These are phyloP conservation scores for Adiantum capillusveneris DNA, from an alignment of 75 land plant genomes.

Conservation along the genomic window DNA sequence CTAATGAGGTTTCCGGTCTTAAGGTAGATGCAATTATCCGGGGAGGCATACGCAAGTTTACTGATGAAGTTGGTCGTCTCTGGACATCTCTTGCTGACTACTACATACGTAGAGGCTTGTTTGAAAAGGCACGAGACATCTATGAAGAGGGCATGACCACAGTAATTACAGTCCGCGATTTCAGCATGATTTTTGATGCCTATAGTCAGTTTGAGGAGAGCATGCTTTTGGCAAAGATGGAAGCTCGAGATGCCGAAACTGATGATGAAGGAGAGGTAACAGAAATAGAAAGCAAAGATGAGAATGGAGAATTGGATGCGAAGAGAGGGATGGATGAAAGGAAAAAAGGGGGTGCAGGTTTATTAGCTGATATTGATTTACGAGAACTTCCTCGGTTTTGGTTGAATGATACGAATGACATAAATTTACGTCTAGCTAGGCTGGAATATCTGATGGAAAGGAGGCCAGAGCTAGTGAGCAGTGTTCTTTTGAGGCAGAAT, in stretches of 20 bases:
- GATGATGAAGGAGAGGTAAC: conserved; percentile 48
- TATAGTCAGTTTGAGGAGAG: conserved; percentile 93
- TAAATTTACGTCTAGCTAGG: conserved; percentile 69
- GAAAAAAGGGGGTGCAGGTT: conserved; percentile 14
- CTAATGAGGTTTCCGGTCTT: conserved; percentile 72
- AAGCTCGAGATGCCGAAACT: conserved; percentile 21
- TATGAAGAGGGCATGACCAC: conserved; percentile 88
- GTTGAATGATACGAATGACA: conserved; percentile 69
- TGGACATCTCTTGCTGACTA: conserved; percentile 97
- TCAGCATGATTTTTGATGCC: conserved; percentile 81
- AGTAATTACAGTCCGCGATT: conserved; percentile 84
- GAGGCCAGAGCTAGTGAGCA: conserved; percentile 86
- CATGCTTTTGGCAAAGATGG: conserved; percentile 72
- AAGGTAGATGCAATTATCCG: conserved; percentile 92
- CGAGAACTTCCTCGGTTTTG: conserved; percentile 42
- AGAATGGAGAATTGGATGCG: conserved; percentile 5
- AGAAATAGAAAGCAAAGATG: conserved; percentile 10
- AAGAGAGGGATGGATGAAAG: conserved; percentile 7
- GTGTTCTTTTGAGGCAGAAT: conserved; percentile 83
- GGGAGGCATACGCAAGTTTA: conserved; percentile 80
- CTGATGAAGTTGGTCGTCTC: conserved; percentile 86
- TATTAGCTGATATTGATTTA: conserved; percentile 14
- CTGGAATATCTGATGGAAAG: conserved; percentile 67
- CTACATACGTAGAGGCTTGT: conserved; percentile 66
- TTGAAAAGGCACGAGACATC: conserved; percentile 89